Conservation (phyloP, 202 grass and related monocot genomes). For the Panicum hallii region DNA sequence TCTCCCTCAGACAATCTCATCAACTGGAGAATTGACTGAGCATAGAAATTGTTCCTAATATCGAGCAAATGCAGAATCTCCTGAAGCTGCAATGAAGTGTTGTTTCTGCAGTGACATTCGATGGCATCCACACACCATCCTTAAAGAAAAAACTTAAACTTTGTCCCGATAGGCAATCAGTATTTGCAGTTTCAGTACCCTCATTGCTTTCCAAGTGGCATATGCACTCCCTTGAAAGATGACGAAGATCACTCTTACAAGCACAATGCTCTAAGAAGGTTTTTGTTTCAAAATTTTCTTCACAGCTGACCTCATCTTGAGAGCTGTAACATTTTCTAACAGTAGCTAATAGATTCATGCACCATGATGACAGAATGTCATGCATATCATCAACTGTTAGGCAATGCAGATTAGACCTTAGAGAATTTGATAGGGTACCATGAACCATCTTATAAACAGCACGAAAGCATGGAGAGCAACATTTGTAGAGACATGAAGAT, state of each 20-base stretch:
- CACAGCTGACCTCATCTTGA: constrained; percentile 46
- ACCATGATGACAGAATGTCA: constrained; percentile 76
- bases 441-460: constrained; percentile 64
- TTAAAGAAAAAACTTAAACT: constrained; percentile 71
- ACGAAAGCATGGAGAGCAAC: constrained; percentile 66
- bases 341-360: constrained; percentile 63
- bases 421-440: constrained; percentile 63
- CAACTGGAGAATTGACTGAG: constrained; percentile 28
- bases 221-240: constrained; percentile 63
- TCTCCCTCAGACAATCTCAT: constrained; percentile 44
- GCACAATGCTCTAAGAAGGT: constrained; percentile 49
- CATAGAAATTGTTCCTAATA: constrained; percentile 64
- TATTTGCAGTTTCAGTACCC: constrained; percentile 48
- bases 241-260: constrained; percentile 50
- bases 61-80: constrained; percentile 72
- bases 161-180: constrained; percentile 34
- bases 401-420: constrained; percentile 48
- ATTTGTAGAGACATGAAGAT: constrained; percentile 72
- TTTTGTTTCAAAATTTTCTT: constrained; percentile 48
- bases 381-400: constrained; percentile 84
- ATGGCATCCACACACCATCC: constrained; percentile 85
- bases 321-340: constrained; percentile 61
- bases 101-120: constrained; percentile 47
- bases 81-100: constrained; percentile 74
- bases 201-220: constrained; percentile 62